Evolutionary conservation across 2,329 filamentous ascomycete species (phyloP).

Genomic region (Acarospora socialis): DNA sequence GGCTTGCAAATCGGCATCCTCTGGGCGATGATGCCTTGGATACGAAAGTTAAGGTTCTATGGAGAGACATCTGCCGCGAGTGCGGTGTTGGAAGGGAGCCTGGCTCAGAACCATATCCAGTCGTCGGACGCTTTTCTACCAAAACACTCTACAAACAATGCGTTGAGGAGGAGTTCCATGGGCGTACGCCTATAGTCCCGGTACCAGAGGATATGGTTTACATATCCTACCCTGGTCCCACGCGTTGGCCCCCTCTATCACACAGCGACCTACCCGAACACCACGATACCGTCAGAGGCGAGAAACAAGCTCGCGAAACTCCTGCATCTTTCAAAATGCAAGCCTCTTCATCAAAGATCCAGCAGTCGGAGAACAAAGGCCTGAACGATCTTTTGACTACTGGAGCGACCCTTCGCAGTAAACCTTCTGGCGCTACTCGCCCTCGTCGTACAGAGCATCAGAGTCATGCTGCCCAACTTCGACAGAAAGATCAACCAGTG

Average conservation of each 20-base stretch:
- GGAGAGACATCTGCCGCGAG: slow-evolving; percentile 28
- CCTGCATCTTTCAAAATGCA: no score
- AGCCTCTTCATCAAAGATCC: no score
- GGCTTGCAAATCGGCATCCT: slow-evolving; percentile 20
- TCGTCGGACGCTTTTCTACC: slow-evolving; percentile 30
- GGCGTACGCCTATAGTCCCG: slow-evolving; percentile 31
- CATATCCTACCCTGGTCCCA: slow-evolving; percentile 14
- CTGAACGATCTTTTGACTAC: no score
- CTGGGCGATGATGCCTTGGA: not conserved
- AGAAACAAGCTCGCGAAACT: no score
- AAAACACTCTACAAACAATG: slow-evolving; percentile 34
- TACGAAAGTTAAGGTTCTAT: not conserved
- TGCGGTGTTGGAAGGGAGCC: slow-evolving; percentile 31
- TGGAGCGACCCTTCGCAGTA: no score
- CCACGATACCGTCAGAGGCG: no score
- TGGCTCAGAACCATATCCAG: no score
- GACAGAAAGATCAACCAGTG: slow-evolving; percentile 30
- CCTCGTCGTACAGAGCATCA: slow-evolving; percentile 20
- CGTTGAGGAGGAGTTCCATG: slow-evolving; percentile 29
- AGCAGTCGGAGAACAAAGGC: no score
- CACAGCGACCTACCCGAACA: no score
- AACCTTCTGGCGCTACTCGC: no score
- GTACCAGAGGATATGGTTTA: slow-evolving; percentile 32
- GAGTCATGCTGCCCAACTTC: slow-evolving; percentile 33
- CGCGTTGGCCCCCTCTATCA: no score